phyloP scores from a whole-genome alignment of 306 rosid species.

The Vigna trinervia region DNA sequence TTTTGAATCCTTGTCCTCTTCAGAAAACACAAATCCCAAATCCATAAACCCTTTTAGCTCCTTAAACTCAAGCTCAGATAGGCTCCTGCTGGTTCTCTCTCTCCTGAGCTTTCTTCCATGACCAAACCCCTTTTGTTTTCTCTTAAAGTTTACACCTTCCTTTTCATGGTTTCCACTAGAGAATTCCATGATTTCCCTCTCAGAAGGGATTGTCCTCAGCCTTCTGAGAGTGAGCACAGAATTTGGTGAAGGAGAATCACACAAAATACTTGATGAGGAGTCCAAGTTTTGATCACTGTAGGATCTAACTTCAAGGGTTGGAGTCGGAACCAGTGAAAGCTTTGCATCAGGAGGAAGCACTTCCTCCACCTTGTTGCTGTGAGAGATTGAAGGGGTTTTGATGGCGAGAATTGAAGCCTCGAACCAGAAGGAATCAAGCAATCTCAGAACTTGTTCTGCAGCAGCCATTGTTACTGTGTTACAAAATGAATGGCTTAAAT shows the following conservation, averaged over 20 bases:
- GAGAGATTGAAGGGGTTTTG: slow-evolving; percentile 36
- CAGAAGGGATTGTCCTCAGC: slow-evolving; percentile 62
- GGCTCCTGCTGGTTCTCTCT: slow-evolving; percentile 51
- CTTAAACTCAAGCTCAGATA: slow-evolving; percentile 72
- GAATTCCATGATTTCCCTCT: slow-evolving; percentile 50
- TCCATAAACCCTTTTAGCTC: slow-evolving; percentile 92
- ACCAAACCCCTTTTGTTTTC: background rate
- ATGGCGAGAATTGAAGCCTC: slow-evolving; percentile 48
- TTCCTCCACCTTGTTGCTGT: slow-evolving; percentile 17
- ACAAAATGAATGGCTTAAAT: slow-evolving; percentile 35
- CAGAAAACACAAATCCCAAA: slow-evolving; percentile 84
- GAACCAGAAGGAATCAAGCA: slow-evolving; percentile 73
- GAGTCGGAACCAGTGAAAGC: slow-evolving; percentile 6
- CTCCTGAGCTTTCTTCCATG: slow-evolving; percentile 31
- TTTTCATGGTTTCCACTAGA: slow-evolving; percentile 18
- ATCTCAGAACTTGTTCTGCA: slow-evolving; percentile 65
- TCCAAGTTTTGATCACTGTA: slow-evolving; percentile 54
- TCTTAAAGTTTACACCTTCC: slow-evolving; percentile 4
- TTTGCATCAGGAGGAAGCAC: slow-evolving; percentile 36
- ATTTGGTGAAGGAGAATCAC: slow-evolving; percentile 48
- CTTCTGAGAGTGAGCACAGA: slow-evolving; percentile 47
- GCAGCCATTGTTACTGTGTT: slow-evolving; percentile 52
- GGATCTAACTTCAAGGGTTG: slow-evolving; percentile 53
- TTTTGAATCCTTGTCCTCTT: slow-evolving; percentile 62
- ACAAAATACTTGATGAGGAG: slow-evolving; percentile 36